Evolutionary conservation across 495 filamentous ascomycete species (phyloP).

Genomic region (Penicillium atrosanguineum): DNA sequence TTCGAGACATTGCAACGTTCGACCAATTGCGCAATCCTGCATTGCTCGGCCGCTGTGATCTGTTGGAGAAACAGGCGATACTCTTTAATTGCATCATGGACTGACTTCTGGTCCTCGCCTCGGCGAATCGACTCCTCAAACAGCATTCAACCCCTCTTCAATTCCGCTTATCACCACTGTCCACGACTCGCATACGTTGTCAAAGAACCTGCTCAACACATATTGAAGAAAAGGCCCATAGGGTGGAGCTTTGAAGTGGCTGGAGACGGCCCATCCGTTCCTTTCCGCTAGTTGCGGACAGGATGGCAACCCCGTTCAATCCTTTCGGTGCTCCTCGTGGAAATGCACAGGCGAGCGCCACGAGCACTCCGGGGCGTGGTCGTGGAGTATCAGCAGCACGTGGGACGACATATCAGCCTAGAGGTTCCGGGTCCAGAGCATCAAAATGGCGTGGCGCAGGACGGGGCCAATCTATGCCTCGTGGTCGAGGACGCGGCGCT

Average conservation of each 20-base stretch:
- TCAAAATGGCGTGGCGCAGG: slow-evolving; percentile 26
- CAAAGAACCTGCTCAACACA: neutral
- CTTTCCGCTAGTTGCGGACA: slow-evolving; percentile 31
- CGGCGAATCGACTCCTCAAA: slow-evolving; percentile 13
- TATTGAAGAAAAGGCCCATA: neutral
- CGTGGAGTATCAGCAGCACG: slow-evolving; percentile 26
- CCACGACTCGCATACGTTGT: neutral
- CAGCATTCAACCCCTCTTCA: neutral
- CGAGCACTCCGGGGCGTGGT: slow-evolving; percentile 23
- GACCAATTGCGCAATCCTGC: neutral
- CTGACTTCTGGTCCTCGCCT: slow-evolving; percentile 20
- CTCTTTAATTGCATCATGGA: slow-evolving; percentile 5
- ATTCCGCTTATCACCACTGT: neutral
- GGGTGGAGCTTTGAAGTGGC: neutral
- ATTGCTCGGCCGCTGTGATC: neutral
- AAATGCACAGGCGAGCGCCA: neutral
- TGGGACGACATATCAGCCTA: slow-evolving; percentile 20
- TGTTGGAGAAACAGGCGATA: neutral
- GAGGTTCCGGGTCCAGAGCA: slow-evolving; percentile 18
- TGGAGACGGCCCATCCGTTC: slow-evolving; percentile 9
- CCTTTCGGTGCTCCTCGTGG: slow-evolving; percentile 27
- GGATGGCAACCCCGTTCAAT: slow-evolving; percentile 39
- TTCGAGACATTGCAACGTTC: neutral
- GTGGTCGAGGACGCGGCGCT: slow-evolving; percentile 18
- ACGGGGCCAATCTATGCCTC: slow-evolving; percentile 17